Evolutionary conservation across 257 asterid species (phyloP), one percentile per base, ranked within the genome.

Genomic region (Nicotiana otophora): DNA sequence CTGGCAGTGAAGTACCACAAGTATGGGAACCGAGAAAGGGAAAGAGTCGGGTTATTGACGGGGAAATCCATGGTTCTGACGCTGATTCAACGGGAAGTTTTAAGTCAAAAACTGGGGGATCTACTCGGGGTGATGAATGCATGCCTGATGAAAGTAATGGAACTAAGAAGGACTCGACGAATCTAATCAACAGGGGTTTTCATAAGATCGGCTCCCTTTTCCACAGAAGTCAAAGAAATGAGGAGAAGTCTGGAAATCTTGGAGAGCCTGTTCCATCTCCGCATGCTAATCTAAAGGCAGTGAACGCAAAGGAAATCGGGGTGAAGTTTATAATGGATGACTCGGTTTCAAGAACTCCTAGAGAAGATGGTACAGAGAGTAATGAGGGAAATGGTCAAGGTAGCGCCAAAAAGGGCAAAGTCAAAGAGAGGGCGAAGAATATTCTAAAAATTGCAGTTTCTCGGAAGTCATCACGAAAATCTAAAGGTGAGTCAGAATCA

Each of bases 11-110:
- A 83, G 92, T 91, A 34, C 86, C 90, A 33, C 97, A 87, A 85
- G 89, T 88, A 28, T 95, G 98, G 99, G 97, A 94, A 89, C 92
- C 93, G 61, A 92, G 97, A 86, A 95, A 91, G 86, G 97, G 96
- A 75, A 95, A 86, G 85, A 85, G 76, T 78, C 90, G 91, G 84
- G 83, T 34, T 67, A 30, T 85, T 7, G 91, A 88, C 39, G 86
- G 92, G 1, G 88, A 88, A 67, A 82, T 51, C 53, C 26, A 14
- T 51, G 64, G 64, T 53, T 75, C 64, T 16, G 80, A 53, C 46
- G 86, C 82, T 39, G 88, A 90, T 83, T 83, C 86, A 23, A 36
- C 75, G 3, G 89, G 91, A 58, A 88, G 84, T 69, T 75, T 82
- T 34, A 93, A 86, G 82, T 82, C 88, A 36, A 77, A 36, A 39